Evolutionary conservation across 176 grass and related monocot species (phyloP).

Genomic region (Eremochloa ophiuroides): DNA sequence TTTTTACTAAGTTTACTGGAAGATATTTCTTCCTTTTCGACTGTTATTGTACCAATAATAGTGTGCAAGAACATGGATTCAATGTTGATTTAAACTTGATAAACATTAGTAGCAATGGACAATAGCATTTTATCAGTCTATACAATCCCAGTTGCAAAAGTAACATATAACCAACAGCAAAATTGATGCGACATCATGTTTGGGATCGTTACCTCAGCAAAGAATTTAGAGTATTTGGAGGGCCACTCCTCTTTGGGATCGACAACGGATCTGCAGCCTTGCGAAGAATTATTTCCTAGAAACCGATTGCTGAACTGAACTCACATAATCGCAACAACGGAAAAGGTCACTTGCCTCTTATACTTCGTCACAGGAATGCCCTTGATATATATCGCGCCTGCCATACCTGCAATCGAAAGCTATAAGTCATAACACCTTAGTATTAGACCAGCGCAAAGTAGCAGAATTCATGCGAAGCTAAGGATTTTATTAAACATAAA

Average conservation of each 20-base stretch:
- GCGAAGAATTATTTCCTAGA: neutral
- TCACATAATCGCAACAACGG: neutral
- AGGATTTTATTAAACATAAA: neutral
- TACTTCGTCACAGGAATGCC: constrained; percentile 82
- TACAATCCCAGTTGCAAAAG: neutral
- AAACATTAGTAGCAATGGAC: too few relatives aligned
- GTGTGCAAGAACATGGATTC: neutral
- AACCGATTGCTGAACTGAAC: neutral
- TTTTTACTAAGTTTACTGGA: neutral
- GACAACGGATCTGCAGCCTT: constrained; percentile 58
- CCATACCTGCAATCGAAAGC: constrained; percentile 57
- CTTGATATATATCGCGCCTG: constrained; percentile 81
- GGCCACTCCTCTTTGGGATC: constrained; percentile 74
- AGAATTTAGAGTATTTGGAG: constrained; percentile 93
- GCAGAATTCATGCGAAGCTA: neutral
- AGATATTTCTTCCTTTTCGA: neutral
- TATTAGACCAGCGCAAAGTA: neutral
- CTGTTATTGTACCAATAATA: neutral
- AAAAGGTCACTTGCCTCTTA: constrained; percentile 45
- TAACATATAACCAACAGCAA: neutral
- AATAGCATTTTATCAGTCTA: neutral
- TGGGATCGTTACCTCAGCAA: constrained; percentile 49
- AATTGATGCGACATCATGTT: neutral
- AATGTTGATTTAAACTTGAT: neutral
- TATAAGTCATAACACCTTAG: too few relatives aligned